phyloP scores from a whole-genome alignment of 2,329 filamentous ascomycete species.

The Xylariaceae sp. region DNA sequence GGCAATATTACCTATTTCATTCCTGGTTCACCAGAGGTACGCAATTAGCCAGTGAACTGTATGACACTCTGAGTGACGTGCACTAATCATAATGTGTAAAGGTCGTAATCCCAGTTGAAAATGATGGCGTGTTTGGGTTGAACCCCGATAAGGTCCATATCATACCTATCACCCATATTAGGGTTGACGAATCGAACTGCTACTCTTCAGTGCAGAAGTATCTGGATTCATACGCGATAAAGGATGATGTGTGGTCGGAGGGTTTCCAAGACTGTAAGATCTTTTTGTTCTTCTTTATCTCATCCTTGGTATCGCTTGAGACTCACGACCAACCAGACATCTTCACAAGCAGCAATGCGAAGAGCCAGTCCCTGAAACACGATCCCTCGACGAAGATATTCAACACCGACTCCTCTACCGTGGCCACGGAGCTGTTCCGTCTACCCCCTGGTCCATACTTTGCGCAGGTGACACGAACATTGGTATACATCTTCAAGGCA shows the following conservation, averaged over 20 bases:
- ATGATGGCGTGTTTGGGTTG: background rate
- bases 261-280: background rate
- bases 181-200: background rate
- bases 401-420: background rate
- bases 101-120: background rate
- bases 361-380: background rate
- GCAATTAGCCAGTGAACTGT: background rate
- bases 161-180: background rate
- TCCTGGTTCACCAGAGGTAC: background rate
- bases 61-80: background rate
- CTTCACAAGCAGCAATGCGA: background rate
- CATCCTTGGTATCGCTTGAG: background rate
- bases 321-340: background rate
- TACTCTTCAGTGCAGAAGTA: background rate
- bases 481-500: background rate
- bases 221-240: background rate
- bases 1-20: background rate
- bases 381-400: background rate
- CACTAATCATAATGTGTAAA: background rate
- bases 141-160: background rate
- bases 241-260: background rate
- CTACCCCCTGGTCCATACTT: background rate
- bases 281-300: background rate
- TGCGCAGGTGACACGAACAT: background rate
- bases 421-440: background rate